Evolutionary conservation across 202 grass and related monocot genomes (phyloP), one percentile per base, ranked within the genome.

Genomic region (Thinopyrum obtusiflorum): DNA sequence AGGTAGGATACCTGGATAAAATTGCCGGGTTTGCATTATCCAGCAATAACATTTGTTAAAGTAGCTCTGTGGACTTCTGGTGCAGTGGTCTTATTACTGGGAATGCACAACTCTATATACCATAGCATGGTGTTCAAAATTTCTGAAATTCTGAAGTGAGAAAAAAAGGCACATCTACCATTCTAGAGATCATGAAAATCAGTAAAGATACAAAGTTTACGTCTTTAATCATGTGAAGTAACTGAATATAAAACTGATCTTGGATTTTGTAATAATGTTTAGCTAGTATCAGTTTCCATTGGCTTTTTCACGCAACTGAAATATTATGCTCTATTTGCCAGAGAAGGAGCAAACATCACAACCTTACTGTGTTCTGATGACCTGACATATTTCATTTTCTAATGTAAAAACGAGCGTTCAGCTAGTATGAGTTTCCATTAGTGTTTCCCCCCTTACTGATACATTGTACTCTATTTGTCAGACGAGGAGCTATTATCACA

Each of bases 401-500:
- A 4, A 2, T 17, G n/a, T 21, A 53, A 65, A 24, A 42, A 40
- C 61, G 28, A 44, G 24, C 61, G 15, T 64, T 84, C 36, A 80
- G 33, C 49, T 77, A 57, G 62, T 63, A 26, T 68, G 27, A 31
- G 4, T 88, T 78, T 92, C 36, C 28, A 62, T 82, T 86, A 44
- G 59, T 73, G 73, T 83, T 79, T 12, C n/a, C 7, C 26, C 9
- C 24, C 51, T 55, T 11, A 77, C 63, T 84, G 49, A 87, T 64
- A 31, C 25, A 53, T 13, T 84, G 24, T 81, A 23, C 76, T 86
- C 68, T 86, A 81, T 88, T 92, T 82, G 57, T 49, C 82, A 99
- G 97, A 80, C 92, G 97, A 80, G 97, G 97, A 85, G 91, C 93
- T 78, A 99, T 99, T 72, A 93, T 92, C 77, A 99, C 97, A 78